Percentiles rank a stretch among this genome's conserved stretches.
These are phyloP conservation scores for Sphagnum tenellum DNA, from an alignment of 225 moss, liverwort and hornwort species.

Conservation along the genomic window DNA sequence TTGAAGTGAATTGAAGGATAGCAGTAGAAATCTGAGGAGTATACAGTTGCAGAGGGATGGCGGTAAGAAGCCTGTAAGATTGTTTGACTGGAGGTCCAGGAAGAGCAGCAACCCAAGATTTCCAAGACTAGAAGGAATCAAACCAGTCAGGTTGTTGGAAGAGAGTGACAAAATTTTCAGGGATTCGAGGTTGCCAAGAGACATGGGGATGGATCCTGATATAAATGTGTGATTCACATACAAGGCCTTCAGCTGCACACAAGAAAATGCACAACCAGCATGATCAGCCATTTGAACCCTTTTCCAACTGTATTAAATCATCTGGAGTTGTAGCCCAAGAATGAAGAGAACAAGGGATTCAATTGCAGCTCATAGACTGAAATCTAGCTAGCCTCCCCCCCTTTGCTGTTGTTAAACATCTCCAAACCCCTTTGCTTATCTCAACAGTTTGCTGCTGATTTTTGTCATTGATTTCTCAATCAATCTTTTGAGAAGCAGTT, in stretches of 20 bases:
- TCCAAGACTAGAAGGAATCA: conserved; percentile 30
- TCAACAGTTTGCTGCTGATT: no score
- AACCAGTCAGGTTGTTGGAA: conserved; percentile 25
- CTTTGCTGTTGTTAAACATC: no score
- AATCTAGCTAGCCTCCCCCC: no score
- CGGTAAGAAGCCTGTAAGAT: conserved; percentile 20
- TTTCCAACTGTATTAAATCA: no score
- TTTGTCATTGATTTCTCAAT: no score
- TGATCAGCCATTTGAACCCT: no score
- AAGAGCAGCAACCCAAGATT: conserved; percentile 12
- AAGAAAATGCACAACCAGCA: no score
- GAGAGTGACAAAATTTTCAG: conserved; percentile 20
- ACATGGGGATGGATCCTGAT: conserved; percentile 19
- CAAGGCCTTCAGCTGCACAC: conserved; percentile 7
- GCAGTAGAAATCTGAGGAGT: conserved; percentile 9
- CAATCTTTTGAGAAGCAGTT: no score
- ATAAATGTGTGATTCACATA: conserved; percentile 6
- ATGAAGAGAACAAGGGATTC: no score
- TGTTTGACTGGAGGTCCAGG: conserved; percentile 20
- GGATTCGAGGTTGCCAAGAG: conserved; percentile 15
- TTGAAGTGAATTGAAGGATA: conserved; percentile 12
- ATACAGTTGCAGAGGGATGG: conserved; percentile 3
- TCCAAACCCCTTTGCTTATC: no score
- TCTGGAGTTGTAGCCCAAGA: no score
- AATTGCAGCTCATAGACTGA: no score